phyloP scores from a whole-genome alignment of 129 eudicot species.

The Ambrosia artemisiifolia region DNA sequence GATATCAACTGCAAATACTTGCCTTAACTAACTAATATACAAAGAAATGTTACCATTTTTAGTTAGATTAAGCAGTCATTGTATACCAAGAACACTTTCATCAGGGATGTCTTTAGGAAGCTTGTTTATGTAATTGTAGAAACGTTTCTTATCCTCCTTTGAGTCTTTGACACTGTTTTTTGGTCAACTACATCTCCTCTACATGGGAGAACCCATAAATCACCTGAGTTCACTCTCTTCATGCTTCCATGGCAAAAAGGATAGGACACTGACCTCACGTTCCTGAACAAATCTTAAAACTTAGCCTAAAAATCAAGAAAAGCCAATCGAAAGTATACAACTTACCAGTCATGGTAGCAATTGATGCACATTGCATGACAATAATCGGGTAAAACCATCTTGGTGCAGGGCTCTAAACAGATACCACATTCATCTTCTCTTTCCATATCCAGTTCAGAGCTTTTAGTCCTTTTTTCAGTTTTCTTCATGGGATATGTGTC shows the following conservation, averaged over 20 bases:
- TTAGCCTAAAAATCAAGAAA: slow-evolving; percentile 24
- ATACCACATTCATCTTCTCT: slow-evolving; percentile 90
- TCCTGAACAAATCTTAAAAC: slow-evolving; percentile 41
- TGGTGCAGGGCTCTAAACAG: slow-evolving; percentile 71
- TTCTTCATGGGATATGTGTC: slow-evolving; percentile 23
- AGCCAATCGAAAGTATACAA: background rate
- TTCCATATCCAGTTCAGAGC: slow-evolving; percentile 43
- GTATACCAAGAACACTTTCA: slow-evolving; percentile 51
- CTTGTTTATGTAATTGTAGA: slow-evolving; percentile 55
- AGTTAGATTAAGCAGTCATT: slow-evolving; percentile 54
- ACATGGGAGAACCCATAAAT: slow-evolving; percentile 69
- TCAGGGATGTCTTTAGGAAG: slow-evolving; percentile 67
- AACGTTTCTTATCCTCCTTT: slow-evolving; percentile 53
- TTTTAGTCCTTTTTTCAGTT: slow-evolving; percentile 25
- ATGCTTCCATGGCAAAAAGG: slow-evolving; percentile 75
- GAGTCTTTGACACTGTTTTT: slow-evolving; percentile 40
- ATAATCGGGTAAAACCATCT: slow-evolving; percentile 68
- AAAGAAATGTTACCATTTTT: slow-evolving; percentile 16
- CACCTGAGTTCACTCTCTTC: slow-evolving; percentile 66
- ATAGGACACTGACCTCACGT: slow-evolving; percentile 62
- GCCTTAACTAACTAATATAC: slow-evolving; percentile 18
- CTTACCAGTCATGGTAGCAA: slow-evolving; percentile 80
- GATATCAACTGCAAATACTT: slow-evolving; percentile 23
- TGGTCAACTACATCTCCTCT: slow-evolving; percentile 57
- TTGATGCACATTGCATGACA: slow-evolving; percentile 77